Percentiles rank a stretch among this genome's conserved stretches.
phyloP scores from a whole-genome alignment of 1,139 yeast genomes.

The Tardiomyces digboiensis region DNA sequence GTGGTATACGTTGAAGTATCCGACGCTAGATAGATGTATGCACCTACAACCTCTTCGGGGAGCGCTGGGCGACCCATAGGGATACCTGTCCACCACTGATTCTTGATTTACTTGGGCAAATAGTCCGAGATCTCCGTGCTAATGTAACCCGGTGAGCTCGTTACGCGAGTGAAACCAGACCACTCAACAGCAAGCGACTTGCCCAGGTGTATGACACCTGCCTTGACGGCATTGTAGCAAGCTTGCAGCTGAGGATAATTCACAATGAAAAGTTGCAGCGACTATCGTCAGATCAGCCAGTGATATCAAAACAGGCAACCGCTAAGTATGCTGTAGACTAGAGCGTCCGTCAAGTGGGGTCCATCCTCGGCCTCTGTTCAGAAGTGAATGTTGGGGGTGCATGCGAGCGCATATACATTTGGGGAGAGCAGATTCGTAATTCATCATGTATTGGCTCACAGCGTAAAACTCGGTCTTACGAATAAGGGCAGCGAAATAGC shows the following conservation, averaged over 20 bases:
- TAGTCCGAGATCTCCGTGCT: conserved; percentile 60
- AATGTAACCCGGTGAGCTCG: conserved; percentile 83
- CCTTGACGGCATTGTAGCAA: conserved; percentile 88
- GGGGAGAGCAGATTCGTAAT: too few species aligned
- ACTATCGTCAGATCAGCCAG: too few species aligned
- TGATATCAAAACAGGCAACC: too few species aligned
- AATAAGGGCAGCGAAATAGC: too few species aligned
- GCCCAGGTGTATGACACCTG: conserved; percentile 71
- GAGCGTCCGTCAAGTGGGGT: too few species aligned
- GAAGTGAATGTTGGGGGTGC: too few species aligned
- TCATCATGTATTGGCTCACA: too few species aligned
- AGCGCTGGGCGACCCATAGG: conserved; percentile 63
- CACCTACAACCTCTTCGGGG: conserved; percentile 77
- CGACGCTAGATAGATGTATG: conserved; percentile 79
- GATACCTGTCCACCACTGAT: conserved; percentile 57
- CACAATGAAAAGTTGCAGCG: too few species aligned
- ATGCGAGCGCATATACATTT: too few species aligned
- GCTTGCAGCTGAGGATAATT: conserved; percentile 86
- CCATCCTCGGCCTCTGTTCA: too few species aligned
- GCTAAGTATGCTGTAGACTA: too few species aligned
- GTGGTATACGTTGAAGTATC: conserved; percentile 82
- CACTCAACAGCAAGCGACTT: conserved; percentile 84
- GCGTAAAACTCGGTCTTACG: too few species aligned
- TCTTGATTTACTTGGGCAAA: conserved; percentile 42
- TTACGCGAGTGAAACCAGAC: conserved; percentile 81